A percentile compares a stretch with the other conserved stretches of the same genome.
These are phyloP conservation scores for Hyphodiscus hymeniophilus DNA, from an alignment of 495 filamentous ascomycete species.

Conservation along the genomic window DNA sequence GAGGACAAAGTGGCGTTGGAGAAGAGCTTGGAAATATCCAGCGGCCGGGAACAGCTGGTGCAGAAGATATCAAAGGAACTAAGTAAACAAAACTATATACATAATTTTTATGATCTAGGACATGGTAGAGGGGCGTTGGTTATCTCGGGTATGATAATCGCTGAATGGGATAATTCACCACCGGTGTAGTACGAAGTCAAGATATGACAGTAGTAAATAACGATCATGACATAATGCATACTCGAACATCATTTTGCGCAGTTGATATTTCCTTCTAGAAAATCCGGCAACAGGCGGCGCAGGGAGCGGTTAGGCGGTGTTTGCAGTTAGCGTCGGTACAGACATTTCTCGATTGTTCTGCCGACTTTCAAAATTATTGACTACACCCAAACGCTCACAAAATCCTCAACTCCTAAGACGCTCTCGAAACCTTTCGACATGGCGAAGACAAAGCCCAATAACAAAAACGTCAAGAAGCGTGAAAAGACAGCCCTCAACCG, in stretches of 20 bases:
- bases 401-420: background rate
- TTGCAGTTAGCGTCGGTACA: background rate
- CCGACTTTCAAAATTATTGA: background rate
- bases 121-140: background rate
- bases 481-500: slow-evolving; percentile 28
- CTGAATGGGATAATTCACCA: background rate
- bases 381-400: background rate
- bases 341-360: no score
- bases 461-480: slow-evolving; percentile 24
- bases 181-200: background rate
- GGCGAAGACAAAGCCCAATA: slow-evolving; percentile 25
- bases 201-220: background rate
- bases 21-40: slow-evolving; percentile 53
- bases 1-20: slow-evolving; percentile 64
- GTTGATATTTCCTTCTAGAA: no score
- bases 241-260: no score
- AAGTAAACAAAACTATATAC: background rate
- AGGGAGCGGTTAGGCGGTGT: no score
- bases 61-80: slow-evolving; percentile 13
- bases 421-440: slow-evolving; percentile 7
- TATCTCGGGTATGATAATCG: slow-evolving; percentile 3
- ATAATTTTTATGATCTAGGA: slow-evolving; percentile 3
- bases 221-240: background rate
- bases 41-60: slow-evolving; percentile 15
- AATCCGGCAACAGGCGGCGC: no score